These are phyloP conservation scores for Russula sp. DNA, from an alignment of 768 basidiomycete species.

Conservation along the genomic window DNA sequence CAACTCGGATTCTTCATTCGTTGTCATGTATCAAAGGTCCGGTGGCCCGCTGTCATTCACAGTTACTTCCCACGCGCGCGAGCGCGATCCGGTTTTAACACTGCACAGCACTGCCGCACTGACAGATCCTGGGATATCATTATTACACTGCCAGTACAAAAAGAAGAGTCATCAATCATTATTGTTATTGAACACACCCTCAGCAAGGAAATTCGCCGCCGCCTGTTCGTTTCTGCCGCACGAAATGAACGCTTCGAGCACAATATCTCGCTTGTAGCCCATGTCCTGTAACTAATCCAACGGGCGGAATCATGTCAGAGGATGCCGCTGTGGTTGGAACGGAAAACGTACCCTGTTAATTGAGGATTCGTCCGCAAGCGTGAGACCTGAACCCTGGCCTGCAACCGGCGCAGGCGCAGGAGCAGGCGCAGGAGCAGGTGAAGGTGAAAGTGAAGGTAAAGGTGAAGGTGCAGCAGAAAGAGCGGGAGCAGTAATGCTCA, in stretches of 20 bases:
- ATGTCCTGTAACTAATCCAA: not conserved
- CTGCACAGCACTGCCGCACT: too few species aligned
- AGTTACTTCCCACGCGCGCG: too few species aligned
- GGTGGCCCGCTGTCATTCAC: too few species aligned
- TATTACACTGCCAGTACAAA: not conserved
- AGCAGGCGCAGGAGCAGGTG: not conserved
- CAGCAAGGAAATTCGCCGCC: not conserved
- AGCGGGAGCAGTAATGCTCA: not conserved
- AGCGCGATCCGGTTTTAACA: too few species aligned
- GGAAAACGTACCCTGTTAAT: not conserved
- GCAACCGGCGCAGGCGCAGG: not conserved
- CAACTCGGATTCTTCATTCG: too few species aligned
- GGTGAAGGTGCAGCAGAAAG: not conserved
- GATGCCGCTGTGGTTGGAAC: not conserved
- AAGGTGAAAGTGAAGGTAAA: too few species aligned
- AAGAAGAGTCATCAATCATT: not conserved
- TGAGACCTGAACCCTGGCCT: not conserved
- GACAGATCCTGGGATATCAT: too few species aligned
- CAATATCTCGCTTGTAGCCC: not conserved
- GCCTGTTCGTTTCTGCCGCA: not conserved
- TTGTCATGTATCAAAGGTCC: too few species aligned
- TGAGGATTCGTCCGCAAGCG: not conserved
- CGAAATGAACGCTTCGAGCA: not conserved
- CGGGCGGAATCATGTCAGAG: not conserved
- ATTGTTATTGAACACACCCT: not conserved